Conservation (phyloP, 768 basidiomycete species). For the Lanmaoa rubissima region DNA sequence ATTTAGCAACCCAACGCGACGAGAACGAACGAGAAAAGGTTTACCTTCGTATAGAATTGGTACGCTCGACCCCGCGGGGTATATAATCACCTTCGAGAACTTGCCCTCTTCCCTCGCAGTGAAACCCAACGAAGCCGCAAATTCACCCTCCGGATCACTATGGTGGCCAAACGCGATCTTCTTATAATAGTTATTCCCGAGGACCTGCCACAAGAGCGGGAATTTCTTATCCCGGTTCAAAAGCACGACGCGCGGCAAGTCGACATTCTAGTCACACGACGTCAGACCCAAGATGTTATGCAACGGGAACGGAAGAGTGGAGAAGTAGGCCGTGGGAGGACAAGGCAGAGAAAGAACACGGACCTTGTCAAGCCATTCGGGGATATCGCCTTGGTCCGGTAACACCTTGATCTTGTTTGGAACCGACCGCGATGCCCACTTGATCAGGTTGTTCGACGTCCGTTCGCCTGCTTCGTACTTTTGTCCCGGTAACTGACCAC, state of each 20-base stretch:
- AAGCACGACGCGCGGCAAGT: constrained; percentile 58
- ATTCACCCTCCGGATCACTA: constrained; percentile 62
- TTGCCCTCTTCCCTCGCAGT: constrained; percentile 50
- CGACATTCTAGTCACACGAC: constrained; percentile 30
- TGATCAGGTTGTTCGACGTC: constrained; percentile 67
- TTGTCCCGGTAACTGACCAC: constrained; percentile 57
- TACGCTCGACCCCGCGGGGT: constrained; percentile 55
- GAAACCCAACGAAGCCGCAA: constrained; percentile 57
- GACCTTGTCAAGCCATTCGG: constrained; percentile 70
- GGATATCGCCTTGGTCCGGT: constrained; percentile 53
- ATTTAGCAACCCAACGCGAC: background rate
- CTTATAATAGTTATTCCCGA: constrained; percentile 69
- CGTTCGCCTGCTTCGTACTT: constrained; percentile 69
- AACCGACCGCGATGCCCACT: constrained; percentile 72
- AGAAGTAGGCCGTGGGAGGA: background rate
- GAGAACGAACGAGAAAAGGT: constrained; percentile 4
- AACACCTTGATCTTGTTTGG: constrained; percentile 69
- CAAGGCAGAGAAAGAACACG: constrained; percentile 12
- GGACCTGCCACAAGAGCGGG: constrained; percentile 78
- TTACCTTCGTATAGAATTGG: constrained; percentile 69
- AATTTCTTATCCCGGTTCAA: constrained; percentile 73
- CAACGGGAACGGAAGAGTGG: background rate
- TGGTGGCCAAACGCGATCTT: constrained; percentile 61
- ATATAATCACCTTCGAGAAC: constrained; percentile 68
- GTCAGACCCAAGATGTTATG: background rate